Percentiles rank a stretch among this genome's conserved stretches.
These are phyloP conservation scores for Botryococcus braunii DNA, from an alignment of 163 green algal species.

Conservation along the genomic window DNA sequence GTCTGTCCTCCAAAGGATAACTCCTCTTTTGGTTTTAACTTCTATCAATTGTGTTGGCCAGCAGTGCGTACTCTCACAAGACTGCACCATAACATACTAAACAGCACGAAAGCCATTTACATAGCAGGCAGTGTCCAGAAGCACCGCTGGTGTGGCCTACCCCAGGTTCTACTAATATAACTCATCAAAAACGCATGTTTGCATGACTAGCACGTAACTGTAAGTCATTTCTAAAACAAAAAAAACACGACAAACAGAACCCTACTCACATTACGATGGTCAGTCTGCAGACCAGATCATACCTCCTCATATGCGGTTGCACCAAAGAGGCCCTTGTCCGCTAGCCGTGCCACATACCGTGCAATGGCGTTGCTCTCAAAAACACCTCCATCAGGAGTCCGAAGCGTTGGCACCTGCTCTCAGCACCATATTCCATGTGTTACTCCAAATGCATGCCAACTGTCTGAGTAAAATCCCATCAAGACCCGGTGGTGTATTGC, in stretches of 20 bases:
- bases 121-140: neutral
- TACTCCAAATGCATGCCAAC: no score
- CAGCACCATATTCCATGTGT: no score
- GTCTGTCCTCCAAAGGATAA: no score
- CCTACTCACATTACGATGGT: neutral
- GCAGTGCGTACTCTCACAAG: no score
- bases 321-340: slow-evolving; percentile 41
- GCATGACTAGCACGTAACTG: neutral
- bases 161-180: neutral
- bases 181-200: neutral
- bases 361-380: slow-evolving; percentile 63
- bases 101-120: no score
- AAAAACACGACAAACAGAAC: neutral
- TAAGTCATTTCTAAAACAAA: neutral
- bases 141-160: neutral
- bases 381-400: slow-evolving; percentile 33
- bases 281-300: neutral
- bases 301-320: slow-evolving; percentile 25
- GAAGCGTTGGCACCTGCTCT: slow-evolving; percentile 37
- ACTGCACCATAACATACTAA: no score
- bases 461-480: no score
- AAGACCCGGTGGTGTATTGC: no score
- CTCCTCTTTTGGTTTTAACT: no score
- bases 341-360: slow-evolving; percentile 35
- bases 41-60: no score